phyloP scores from a whole-genome alignment of 1,284 basidiomycete species.

The Porogramme epimiltina region DNA sequence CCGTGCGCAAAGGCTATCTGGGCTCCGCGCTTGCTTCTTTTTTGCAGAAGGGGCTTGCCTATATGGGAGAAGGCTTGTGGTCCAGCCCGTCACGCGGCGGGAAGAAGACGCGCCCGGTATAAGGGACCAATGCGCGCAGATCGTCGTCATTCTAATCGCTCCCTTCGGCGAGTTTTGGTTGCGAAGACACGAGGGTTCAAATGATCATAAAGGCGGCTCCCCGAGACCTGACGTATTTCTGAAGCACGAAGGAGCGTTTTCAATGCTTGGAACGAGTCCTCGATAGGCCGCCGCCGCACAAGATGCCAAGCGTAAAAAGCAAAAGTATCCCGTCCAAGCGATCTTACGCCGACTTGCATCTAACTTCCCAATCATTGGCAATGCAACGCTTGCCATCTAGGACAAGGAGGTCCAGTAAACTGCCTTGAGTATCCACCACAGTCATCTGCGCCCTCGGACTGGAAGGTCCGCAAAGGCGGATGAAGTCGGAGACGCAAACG shows the following conservation, averaged over 20 bases:
- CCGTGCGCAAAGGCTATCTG: background rate
- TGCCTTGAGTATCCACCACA: background rate
- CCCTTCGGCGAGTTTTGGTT: background rate
- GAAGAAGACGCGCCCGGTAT: background rate
- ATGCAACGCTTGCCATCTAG: background rate
- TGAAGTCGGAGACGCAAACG: background rate
- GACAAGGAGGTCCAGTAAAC: background rate
- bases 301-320: no score
- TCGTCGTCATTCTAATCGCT: background rate
- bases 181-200: no score
- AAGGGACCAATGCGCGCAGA: background rate
- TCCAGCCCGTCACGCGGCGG: background rate
- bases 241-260: no score
- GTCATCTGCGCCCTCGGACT: slow-evolving; percentile 2
- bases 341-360: no score
- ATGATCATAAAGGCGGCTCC: no score
- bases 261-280: no score
- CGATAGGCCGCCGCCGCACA: no score
- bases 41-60: background rate
- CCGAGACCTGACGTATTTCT: no score
- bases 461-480: background rate
- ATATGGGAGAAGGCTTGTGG: background rate
- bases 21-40: background rate
- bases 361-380: slow-evolving; percentile 1
- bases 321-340: no score